Conservation (phyloP, 352 stramenopile species). For the Lagenidium sp. region DNA sequence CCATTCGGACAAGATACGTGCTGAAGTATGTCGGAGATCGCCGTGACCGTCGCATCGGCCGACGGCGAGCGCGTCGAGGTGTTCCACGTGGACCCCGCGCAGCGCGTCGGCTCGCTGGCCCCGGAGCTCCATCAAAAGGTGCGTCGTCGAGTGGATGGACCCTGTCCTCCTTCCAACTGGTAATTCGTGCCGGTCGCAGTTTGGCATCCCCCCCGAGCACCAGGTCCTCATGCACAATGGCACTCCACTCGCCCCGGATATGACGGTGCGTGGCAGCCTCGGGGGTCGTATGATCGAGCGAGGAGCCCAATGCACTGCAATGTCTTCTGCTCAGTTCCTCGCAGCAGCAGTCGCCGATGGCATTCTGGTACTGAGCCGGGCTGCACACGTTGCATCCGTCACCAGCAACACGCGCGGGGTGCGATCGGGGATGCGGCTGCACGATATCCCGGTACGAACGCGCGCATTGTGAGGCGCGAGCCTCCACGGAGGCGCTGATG, state of each 20-base stretch:
- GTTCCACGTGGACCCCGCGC: conserved; percentile 35
- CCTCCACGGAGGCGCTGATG: neutral
- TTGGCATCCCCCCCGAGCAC: conserved; percentile 36
- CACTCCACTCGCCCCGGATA: conserved; percentile 32
- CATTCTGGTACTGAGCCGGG: conserved; percentile 54
- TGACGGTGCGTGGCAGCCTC: conserved; percentile 43
- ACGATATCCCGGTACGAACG: conserved; percentile 78
- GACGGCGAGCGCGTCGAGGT: conserved; percentile 49
- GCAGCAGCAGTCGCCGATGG: no score
- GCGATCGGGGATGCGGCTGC: conserved; percentile 58
- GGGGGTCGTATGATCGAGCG: no score
- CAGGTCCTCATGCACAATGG: conserved; percentile 66
- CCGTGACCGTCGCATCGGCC: conserved; percentile 44
- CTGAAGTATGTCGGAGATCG: conserved; percentile 62
- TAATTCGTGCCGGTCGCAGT: no score
- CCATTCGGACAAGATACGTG: no score
- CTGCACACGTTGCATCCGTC: conserved; percentile 9
- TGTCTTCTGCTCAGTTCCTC: no score
- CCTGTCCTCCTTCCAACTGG: no score
- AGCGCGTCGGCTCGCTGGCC: conserved; percentile 31
- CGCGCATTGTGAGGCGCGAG: no score
- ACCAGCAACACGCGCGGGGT: conserved; percentile 3
- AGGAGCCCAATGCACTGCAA: no score
- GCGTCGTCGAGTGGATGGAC: no score
- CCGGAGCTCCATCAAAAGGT: conserved; percentile 49